Evolutionary conservation across 2,329 filamentous ascomycete genomes (phyloP).

Genomic region (Lomentospora prolificans): DNA sequence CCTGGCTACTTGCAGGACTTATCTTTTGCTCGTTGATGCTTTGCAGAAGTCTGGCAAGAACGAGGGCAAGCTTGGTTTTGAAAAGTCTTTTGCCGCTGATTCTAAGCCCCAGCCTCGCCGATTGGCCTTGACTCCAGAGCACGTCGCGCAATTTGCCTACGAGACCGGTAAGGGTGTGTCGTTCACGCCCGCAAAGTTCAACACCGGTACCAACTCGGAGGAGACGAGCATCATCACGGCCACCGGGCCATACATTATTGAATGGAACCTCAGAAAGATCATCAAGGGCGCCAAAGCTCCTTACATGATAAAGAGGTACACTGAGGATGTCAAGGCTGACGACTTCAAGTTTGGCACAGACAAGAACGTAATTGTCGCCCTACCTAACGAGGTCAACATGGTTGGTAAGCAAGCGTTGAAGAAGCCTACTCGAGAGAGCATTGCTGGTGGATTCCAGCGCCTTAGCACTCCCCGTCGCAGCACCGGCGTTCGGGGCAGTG

Average conservation of each 20-base stretch:
- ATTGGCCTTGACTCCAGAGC: slow-evolving; percentile 76
- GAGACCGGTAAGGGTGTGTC: slow-evolving; percentile 79
- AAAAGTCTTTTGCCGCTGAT: slow-evolving; percentile 85
- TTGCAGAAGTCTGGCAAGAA: slow-evolving; percentile 91
- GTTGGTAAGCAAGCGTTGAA: slow-evolving; percentile 77
- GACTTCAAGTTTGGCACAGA: slow-evolving; percentile 97
- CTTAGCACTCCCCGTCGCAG: slow-evolving; percentile 33
- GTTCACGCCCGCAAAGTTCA: slow-evolving; percentile 91
- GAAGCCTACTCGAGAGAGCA: slow-evolving; percentile 86
- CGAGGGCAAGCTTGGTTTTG: slow-evolving; percentile 94
- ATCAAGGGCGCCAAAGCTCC: slow-evolving; percentile 71
- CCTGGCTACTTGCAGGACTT: slow-evolving; percentile 86
- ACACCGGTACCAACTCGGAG: slow-evolving; percentile 67
- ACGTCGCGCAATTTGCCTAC: slow-evolving; percentile 95
- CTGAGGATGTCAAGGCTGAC: slow-evolving; percentile 91
- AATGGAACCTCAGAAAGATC: slow-evolving; percentile 91
- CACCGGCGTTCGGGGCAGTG: slow-evolving; percentile 40
- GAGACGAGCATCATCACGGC: slow-evolving; percentile 96
- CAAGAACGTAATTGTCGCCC: slow-evolving; percentile 94
- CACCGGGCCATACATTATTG: slow-evolving; percentile 91
- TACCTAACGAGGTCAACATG: slow-evolving; percentile 98
- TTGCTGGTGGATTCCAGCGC: slow-evolving; percentile 50
- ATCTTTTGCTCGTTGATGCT: slow-evolving; percentile 86
- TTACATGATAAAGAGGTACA: slow-evolving; percentile 94
- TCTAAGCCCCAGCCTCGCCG: slow-evolving; percentile 88